Evolutionary conservation across 2,329 filamentous ascomycete species (phyloP).

Genomic region (Emergomyces orientalis): DNA sequence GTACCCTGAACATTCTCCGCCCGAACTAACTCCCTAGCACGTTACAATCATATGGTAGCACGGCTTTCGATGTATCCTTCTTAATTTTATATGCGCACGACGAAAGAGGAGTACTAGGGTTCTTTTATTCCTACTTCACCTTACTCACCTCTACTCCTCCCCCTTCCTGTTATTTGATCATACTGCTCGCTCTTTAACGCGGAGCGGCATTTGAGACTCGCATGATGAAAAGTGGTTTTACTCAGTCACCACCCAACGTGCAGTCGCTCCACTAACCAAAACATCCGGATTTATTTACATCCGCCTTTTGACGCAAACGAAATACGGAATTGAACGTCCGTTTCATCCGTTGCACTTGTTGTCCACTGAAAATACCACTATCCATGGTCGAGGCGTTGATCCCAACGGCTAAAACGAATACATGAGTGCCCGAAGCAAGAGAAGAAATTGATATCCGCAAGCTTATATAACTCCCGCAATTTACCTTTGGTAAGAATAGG

Average conservation of each 20-base stretch:
- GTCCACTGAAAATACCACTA: not conserved
- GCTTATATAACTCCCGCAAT: not conserved
- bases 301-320: not conserved
- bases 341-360: not conserved
- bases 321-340: not conserved
- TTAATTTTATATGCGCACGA: not conserved
- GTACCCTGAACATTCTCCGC: slow-evolving; percentile 8
- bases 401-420: not conserved
- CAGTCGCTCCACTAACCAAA: not conserved
- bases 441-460: not conserved
- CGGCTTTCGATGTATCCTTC: not conserved
- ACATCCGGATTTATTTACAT: not conserved
- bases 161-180: not conserved
- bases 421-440: not conserved
- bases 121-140: not conserved
- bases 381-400: not conserved
- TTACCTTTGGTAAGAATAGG: not conserved
- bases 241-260: not conserved
- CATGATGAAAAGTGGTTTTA: not conserved
- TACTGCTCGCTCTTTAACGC: not conserved
- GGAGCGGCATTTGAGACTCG: not conserved
- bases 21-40: not conserved
- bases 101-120: not conserved
- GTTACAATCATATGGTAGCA: too few relatives aligned
- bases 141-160: not conserved